Base-by-base conservation (phyloP, 305 asterid genomes). In the Withania somnifera region DNA sequence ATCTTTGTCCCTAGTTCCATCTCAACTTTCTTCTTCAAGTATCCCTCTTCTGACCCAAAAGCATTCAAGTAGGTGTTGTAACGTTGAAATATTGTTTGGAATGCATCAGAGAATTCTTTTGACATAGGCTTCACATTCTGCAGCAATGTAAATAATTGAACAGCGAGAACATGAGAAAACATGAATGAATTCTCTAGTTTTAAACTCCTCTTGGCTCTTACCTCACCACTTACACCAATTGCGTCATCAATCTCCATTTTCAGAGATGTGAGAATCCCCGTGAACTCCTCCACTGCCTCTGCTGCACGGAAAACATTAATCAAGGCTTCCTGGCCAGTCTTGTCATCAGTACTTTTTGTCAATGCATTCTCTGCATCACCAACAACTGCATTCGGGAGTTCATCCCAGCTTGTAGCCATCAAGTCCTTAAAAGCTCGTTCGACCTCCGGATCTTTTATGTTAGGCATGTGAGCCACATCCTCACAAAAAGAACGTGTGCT, bases 151-250 rank as follows among this genome's bases (percentile, higher is more conserved):
- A 84, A 76, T 69, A 30, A 40, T 53, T 13, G 20, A 77, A 82
- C 53, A 85, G 86, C 63, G 84, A 68, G 82, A 14, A 2, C 58
- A 36, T 66, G 32, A 45, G 71, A 83, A 73, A 47, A 82, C 53
- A 53, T 32, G 84, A 36, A 47, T 19, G 40, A 64, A 69, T 53
- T 32, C 77, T 14, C 8, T 17, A 52, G 42, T 38, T 75, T 53
- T 47, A 5, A 81, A 58, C 40, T 81, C 79, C 82, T n/a, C 60
- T 85, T 88, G 94, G 98, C 98, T 96, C 98, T 85, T 88, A 95
- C 98, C 98, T 96, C 98, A 36, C 98, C 98, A 76, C 97, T 91
- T 80, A 86, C 9, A 47, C 99, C 99, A 83, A 96, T 92, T 34
- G 87, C 86, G 58, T 94, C 98, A 87, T 96, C 98, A 87, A 94